Conservation (phyloP, 352 stramenopile genomes). For the Pilasporangium apinafurcum region DNA sequence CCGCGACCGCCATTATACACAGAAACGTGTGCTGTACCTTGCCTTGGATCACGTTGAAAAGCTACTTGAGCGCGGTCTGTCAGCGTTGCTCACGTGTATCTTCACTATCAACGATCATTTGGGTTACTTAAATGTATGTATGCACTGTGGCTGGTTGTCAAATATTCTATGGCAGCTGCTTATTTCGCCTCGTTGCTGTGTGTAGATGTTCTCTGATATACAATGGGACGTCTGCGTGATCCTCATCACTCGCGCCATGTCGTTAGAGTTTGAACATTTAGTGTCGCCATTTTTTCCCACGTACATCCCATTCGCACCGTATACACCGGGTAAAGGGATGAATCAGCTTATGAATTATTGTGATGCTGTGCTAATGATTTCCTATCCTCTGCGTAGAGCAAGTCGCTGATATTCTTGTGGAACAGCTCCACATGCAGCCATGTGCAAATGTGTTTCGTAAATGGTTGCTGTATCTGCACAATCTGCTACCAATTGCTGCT, state of each 20-base stretch:
- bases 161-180: neutral
- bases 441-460: slow-evolving; percentile 35
- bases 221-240: slow-evolving; percentile 61
- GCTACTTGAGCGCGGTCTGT: slow-evolving; percentile 47
- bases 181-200: neutral
- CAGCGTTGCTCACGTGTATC: slow-evolving; percentile 50
- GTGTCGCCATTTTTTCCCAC: slow-evolving; percentile 41
- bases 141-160: neutral
- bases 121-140: slow-evolving; percentile 39
- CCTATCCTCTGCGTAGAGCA: slow-evolving; percentile 18
- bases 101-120: slow-evolving; percentile 71
- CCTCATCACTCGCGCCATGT: slow-evolving; percentile 60
- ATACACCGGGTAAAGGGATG: slow-evolving; percentile 26
- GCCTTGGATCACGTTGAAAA: slow-evolving; percentile 66
- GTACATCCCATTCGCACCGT: slow-evolving; percentile 54
- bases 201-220: slow-evolving; percentile 36
- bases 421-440: slow-evolving; percentile 37
- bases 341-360: neutral
- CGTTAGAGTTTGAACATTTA: slow-evolving; percentile 50
- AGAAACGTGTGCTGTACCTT: slow-evolving; percentile 40
- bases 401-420: slow-evolving; percentile 51
- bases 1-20: too few species aligned
- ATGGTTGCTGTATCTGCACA: slow-evolving; percentile 46
- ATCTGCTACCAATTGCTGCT: slow-evolving; percentile 27
- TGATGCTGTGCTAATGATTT: neutral